Base-by-base conservation (phyloP, 2,329 filamentous ascomycete species). In the Cladobotryum protrusum region DNA sequence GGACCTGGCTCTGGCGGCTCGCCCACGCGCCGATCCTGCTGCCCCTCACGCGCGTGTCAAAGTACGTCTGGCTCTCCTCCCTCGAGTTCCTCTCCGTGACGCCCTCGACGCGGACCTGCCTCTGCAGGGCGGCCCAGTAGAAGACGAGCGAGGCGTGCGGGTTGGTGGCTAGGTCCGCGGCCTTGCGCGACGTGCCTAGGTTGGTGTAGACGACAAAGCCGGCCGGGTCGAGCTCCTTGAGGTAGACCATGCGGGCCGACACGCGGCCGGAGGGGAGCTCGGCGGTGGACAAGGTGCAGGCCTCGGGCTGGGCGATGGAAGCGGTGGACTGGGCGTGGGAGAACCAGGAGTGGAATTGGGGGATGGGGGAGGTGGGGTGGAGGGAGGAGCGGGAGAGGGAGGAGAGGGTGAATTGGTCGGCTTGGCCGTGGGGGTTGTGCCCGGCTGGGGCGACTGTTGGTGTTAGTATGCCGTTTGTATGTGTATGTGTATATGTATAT, bases 151-250 rank as follows among this genome's bases (percentile, higher is more conserved):
- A 83, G 0, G 88, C 92, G 71, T 86, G 85, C 24, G 80, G 79
- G 67, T 97, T 99, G 4, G 70, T 76, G 18, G 72, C 76, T 6
- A 93, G 71, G 65, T 96, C 89, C 45, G 70, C 63, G 1, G 83
- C 80, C 72, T 85, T 82, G 61, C 77, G 72, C 52, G 83, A 88
- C 0, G 87, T 93, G 53, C 82, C 90, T 73, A 91, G 92, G 69
- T 99, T 99, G 63, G 82, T 87, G 76, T 97, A 99, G 44, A 99
- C 77, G 40, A 97, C 89, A 70, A 95, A 99, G 14, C 91, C 90
- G 17, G 67, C 69, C 5, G 75, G 69, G 67, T 97, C 91, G 19
- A 97, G 82, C 74, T 97, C 93, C 71, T 99, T 99, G 57, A 99
- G 78, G 71, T 97, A 99, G 35, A 99, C 89, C 58, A 89, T 79